phyloP scores from a whole-genome alignment of 2,329 filamentous ascomycete species.

The Taxawa tesnikishii region DNA sequence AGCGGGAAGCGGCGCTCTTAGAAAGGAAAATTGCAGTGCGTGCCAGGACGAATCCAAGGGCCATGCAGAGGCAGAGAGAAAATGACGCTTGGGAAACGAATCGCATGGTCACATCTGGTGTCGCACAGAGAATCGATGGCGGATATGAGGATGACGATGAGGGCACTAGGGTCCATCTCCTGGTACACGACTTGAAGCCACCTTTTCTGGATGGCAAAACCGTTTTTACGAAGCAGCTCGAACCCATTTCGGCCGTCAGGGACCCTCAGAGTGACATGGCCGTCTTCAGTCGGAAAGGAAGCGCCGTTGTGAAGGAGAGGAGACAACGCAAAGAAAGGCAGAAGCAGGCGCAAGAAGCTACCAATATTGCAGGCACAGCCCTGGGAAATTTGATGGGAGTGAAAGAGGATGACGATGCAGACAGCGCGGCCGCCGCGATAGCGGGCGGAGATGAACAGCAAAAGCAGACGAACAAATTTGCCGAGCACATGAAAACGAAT shows the following conservation, averaged over 20 bases:
- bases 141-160: slow-evolving; percentile 76
- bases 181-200: slow-evolving; percentile 87
- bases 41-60: slow-evolving; percentile 46
- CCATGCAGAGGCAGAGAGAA: slow-evolving; percentile 79
- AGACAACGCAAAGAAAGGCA: slow-evolving; percentile 87
- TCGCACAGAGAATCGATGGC: slow-evolving; percentile 78
- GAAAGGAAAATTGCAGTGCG: slow-evolving; percentile 59
- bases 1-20: slow-evolving; percentile 58
- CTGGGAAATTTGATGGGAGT: slow-evolving; percentile 92
- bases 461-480: slow-evolving; percentile 65
- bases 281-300: slow-evolving; percentile 91
- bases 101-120: slow-evolving; percentile 91
- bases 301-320: slow-evolving; percentile 80
- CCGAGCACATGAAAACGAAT: slow-evolving; percentile 76
- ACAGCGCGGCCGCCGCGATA: slow-evolving; percentile 70
- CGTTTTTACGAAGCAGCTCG: slow-evolving; percentile 93
- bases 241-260: slow-evolving; percentile 83
- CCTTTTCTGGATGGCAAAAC: slow-evolving; percentile 91
- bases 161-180: slow-evolving; percentile 74
- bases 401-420: slow-evolving; percentile 77
- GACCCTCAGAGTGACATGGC: slow-evolving; percentile 98
- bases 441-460: slow-evolving; percentile 50
- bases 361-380: slow-evolving; percentile 80
- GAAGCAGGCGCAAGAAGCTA: slow-evolving; percentile 89
- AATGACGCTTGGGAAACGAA: slow-evolving; percentile 98